A percentile compares a stretch with the other conserved stretches of the same genome.
Evolutionary conservation across 208 protist genomes (phyloP).

Genomic region (Naegleria fowleri): DNA sequence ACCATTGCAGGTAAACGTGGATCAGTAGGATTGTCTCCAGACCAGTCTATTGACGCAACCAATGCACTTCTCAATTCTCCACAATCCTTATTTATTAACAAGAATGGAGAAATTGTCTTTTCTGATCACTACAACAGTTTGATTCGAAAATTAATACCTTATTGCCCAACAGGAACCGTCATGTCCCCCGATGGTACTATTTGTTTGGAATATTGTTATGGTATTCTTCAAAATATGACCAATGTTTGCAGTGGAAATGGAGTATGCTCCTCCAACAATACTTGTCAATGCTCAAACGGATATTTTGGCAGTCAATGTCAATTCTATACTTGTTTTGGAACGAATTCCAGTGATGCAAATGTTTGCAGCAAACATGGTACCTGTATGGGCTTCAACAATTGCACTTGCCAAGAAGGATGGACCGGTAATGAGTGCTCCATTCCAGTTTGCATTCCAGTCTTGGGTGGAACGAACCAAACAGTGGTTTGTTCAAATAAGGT

Average conservation of each 20-base stretch:
- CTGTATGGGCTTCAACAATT: background rate
- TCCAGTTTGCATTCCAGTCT: background rate
- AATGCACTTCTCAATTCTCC: too few species aligned
- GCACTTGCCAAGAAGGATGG: background rate
- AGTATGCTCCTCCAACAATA: background rate
- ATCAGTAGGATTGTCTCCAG: too few species aligned
- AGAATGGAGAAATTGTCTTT: too few species aligned
- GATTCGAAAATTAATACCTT: too few species aligned
- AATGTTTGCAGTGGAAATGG: background rate
- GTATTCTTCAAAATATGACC: background rate
- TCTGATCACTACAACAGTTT: too few species aligned
- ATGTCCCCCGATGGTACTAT: too few species aligned
- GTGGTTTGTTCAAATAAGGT: too few species aligned
- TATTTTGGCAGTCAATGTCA: background rate
- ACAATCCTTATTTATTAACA: too few species aligned
- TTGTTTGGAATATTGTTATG: background rate
- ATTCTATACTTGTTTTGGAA: constrained; percentile 12
- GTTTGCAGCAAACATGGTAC: background rate
- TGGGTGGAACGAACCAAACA: background rate
- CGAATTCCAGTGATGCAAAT: background rate
- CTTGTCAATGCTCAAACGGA: background rate
- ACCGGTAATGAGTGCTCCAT: background rate
- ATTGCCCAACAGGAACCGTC: too few species aligned
- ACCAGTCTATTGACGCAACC: too few species aligned
- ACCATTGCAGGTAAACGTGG: too few species aligned